Evolutionary conservation across 176 grass and related monocot genomes (phyloP).

Genomic region (Avena eriantha): DNA sequence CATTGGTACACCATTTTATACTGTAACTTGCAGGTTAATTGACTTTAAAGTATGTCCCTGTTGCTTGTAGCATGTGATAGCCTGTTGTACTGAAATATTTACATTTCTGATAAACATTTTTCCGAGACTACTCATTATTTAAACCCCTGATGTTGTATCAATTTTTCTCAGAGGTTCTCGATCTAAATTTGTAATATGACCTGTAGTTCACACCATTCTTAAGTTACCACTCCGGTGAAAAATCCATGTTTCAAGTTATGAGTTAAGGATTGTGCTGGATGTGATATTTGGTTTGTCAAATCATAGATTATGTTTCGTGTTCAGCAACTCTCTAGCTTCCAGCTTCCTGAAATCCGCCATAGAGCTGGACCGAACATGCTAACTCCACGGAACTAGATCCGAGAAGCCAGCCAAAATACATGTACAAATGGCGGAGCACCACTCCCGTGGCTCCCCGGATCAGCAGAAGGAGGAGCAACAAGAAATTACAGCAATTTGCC

Average conservation of each 20-base stretch:
- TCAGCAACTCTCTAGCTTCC: too few species aligned
- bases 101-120: neutral
- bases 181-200: neutral
- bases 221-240: neutral
- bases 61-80: slow-evolving; percentile 7
- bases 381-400: too few species aligned
- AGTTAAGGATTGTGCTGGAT: too few species aligned
- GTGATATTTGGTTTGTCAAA: neutral
- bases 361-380: too few species aligned
- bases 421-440: too few species aligned
- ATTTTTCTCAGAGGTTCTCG: neutral
- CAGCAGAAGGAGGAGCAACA: too few species aligned
- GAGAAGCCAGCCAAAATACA: too few species aligned
- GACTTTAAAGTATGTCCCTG: neutral
- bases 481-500: too few species aligned
- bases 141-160: neutral
- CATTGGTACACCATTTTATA: slow-evolving; percentile 20
- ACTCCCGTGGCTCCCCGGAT: too few species aligned
- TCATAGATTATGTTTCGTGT: neutral
- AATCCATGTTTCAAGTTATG: too few species aligned
- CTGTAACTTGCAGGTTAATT: slow-evolving; percentile 27
- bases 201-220: neutral
- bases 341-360: too few species aligned
- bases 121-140: neutral
- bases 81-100: slow-evolving; percentile 21